These are phyloP conservation scores for Solanum chilense DNA, from an alignment of 257 asterid genomes.

Conservation along the genomic window DNA sequence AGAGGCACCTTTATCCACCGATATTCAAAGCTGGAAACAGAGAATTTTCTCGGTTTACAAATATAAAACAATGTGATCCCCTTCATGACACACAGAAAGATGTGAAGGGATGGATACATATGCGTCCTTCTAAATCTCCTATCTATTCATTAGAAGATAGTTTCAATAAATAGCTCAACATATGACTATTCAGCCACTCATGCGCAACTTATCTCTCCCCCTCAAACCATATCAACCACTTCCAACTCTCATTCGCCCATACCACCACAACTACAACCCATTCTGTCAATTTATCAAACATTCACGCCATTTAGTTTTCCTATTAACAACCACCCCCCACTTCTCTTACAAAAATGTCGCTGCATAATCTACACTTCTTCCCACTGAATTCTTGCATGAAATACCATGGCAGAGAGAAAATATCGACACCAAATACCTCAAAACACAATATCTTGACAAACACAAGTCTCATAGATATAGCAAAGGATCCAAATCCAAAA, in stretches of 20 bases:
- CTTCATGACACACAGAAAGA: not conserved
- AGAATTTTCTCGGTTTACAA: not conserved
- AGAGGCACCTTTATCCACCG: not conserved
- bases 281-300: not conserved
- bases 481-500: not conserved
- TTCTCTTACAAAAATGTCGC: not conserved
- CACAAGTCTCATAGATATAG: not conserved
- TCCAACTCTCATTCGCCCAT: not conserved
- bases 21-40: not conserved
- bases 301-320: not conserved
- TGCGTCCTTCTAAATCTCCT: not conserved
- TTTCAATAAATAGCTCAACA: not conserved
- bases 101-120: not conserved
- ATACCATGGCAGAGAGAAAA: not conserved
- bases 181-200: not conserved
- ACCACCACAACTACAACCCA: not conserved
- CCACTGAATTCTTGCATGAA: not conserved
- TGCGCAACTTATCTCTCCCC: not conserved
- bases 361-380: not conserved
- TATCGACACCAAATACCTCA: not conserved
- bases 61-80: not conserved
- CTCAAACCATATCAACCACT: not conserved
- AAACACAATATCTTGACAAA: not conserved
- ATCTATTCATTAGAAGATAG: not conserved
- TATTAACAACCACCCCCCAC: not conserved